Percentiles rank a stretch among this genome's conserved stretches.
Evolutionary conservation across 306 rosid genomes (phyloP).

Genomic region (Fragaria vesca): DNA sequence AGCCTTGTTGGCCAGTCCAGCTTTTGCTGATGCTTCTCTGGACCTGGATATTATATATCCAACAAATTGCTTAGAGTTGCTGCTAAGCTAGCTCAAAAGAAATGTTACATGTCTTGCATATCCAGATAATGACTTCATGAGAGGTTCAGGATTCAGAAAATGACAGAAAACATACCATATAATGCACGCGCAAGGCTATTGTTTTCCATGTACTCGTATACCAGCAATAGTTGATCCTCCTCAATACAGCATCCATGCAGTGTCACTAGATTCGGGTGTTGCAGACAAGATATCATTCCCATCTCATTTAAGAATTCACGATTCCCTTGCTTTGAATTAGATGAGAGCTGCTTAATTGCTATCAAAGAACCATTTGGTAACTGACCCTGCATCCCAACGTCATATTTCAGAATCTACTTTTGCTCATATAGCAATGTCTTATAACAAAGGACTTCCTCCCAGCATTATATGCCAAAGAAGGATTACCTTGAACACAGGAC

Average conservation of each 20-base stretch:
- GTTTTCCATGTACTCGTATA: conserved; percentile 72
- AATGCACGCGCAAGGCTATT: conserved; percentile 60
- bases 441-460: not conserved
- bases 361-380: conserved; percentile 53
- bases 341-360: conserved; percentile 74
- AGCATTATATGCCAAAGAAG: not conserved
- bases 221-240: conserved; percentile 54
- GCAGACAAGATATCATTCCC: conserved; percentile 59
- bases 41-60: conserved; percentile 26
- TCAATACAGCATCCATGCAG: conserved; percentile 68
- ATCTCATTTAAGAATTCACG: conserved; percentile 71
- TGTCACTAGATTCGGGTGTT: conserved; percentile 76
- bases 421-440: not conserved
- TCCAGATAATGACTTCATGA: not conserved
- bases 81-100: not conserved
- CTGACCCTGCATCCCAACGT: conserved; percentile 45
- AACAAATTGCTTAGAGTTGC: not conserved
- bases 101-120: not conserved
- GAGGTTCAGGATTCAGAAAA: not conserved
- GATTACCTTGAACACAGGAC: conserved; percentile 47
- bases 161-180: conserved; percentile 39
- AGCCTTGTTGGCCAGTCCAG: conserved; percentile 55
- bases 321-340: conserved; percentile 65
- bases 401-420: conserved; percentile 5
- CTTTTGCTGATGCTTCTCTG: conserved; percentile 19